A percentile compares a stretch with the other conserved stretches of the same genome.
These are phyloP conservation scores for Rhodomyrtus tomentosa DNA, from an alignment of 345 rosid genomes.

Conservation along the genomic window DNA sequence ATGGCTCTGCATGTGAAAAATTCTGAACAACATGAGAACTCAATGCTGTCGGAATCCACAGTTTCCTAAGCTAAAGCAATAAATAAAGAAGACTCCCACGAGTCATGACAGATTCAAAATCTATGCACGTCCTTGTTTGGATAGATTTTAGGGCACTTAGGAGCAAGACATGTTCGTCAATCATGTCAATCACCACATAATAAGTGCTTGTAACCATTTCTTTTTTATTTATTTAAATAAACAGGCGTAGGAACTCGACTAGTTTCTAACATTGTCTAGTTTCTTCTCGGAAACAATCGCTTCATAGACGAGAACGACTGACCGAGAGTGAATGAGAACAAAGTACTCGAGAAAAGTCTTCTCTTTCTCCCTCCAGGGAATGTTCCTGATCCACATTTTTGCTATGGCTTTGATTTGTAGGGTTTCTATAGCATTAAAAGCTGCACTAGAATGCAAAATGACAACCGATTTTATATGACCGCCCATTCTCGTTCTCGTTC, in stretches of 20 bases:
- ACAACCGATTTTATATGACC: background rate
- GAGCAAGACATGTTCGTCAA: background rate
- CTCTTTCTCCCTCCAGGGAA: background rate
- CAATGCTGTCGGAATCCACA: background rate
- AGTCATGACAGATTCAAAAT: background rate
- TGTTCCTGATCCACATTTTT: background rate
- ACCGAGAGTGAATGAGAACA: background rate
- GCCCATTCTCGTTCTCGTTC: background rate
- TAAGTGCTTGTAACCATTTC: background rate
- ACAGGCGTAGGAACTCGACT: background rate
- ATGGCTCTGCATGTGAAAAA: background rate
- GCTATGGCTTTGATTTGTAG: background rate
- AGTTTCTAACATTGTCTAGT: background rate
- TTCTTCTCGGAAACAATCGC: background rate
- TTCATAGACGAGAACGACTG: background rate
- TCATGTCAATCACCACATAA: background rate
- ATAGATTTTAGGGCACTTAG: background rate
- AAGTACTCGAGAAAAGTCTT: background rate
- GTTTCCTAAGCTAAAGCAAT: background rate
- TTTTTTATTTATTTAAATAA: background rate
- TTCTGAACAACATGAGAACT: background rate
- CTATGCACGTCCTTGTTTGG: background rate
- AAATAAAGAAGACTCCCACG: background rate
- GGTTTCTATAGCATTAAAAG: background rate
- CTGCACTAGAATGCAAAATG: background rate